Conservation (phyloP, 805 yeast species). For the Lipomyces oligophaga region DNA sequence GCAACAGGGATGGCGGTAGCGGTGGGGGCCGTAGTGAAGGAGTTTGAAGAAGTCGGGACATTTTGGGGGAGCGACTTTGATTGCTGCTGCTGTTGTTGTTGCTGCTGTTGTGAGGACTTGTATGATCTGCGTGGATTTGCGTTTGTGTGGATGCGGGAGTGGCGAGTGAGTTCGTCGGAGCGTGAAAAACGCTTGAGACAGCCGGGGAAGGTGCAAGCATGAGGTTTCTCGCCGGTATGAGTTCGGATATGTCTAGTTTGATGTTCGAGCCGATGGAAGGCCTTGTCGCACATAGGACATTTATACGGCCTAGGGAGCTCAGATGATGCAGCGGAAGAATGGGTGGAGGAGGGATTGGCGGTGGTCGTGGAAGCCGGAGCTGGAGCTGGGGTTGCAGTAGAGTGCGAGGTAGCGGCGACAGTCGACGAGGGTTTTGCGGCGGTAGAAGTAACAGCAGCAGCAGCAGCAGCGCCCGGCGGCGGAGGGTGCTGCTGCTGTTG, state of each 20-base stretch:
- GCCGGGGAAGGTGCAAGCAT: conserved; percentile 77
- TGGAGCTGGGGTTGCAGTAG: neutral
- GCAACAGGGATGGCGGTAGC: neutral
- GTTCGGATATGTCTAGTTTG: conserved; percentile 88
- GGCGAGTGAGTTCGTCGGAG: conserved; percentile 82
- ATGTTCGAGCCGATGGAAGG: conserved; percentile 84
- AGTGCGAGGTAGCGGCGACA: neutral
- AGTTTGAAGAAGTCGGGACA: conserved; percentile 16
- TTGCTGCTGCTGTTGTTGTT: too few species aligned
- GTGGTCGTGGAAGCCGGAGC: neutral
- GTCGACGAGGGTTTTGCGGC: neutral
- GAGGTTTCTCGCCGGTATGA: conserved; percentile 92
- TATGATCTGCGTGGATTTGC: conserved; percentile 37
- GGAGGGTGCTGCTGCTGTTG: too few species aligned
- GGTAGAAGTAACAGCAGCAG: neutral
- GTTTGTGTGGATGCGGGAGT: conserved; percentile 66
- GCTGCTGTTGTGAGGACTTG: conserved; percentile 7
- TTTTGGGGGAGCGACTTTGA: conserved; percentile 11
- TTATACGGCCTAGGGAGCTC: conserved; percentile 65
- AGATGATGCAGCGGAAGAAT: conserved; percentile 4
- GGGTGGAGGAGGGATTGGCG: neutral
- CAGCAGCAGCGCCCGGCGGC: neutral
- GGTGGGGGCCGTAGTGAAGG: conserved; percentile 5
- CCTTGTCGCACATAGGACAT: conserved; percentile 79
- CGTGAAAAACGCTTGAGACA: conserved; percentile 77